Evolutionary conservation across 441 rosid genomes (phyloP), one percentile per base, ranked within the genome.

Genomic region (Erodium trifolium): DNA sequence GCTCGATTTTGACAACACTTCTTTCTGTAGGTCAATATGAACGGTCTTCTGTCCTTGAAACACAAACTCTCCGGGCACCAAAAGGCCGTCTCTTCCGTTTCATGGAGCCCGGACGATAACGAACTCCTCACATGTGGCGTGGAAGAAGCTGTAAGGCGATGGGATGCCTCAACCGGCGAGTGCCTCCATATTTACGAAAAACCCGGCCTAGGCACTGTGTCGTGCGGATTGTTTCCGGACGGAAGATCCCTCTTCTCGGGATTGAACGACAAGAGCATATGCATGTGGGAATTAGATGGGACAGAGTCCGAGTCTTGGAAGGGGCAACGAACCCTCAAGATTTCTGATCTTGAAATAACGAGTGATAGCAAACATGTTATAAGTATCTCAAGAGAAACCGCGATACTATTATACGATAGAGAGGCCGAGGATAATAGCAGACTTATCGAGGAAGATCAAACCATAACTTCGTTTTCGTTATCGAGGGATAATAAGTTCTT

Each of bases 141-240:
- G 7, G 87, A 84, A 70, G 90, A 87, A 75, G 77, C 69, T 47
- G 77, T 85, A 19, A 73, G 89, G 78, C 73, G 82, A 39, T 87
- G 91, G 89, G 85, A 83, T 70, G 85, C 84, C 65, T 66, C 81
- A 37, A 73, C 87, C 68, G 91, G 91, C n/a, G 81, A 85, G 64
- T 87, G 89, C 76, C 83, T 85, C 51, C 77, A 69, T 65, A 79
- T 82, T 55, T 87, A 85, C 18, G 89, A 83, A 67, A 85, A 82
- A 74, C 66, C 70, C 27, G 85, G 87, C 67, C 64, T 77, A 63
- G 86, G 89, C 59, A 72, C 80, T 68, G 72, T 85, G 47, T 87
- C 91, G 2, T 87, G 91, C 27, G 87, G 83, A 1, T 87, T 89
- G 91, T 82, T 78, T 73, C 87, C 88, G 14, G 78, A 82, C 35